These are phyloP conservation scores for Beta corolliflora DNA, from an alignment of 179 eudicot genomes.

Conservation along the genomic window DNA sequence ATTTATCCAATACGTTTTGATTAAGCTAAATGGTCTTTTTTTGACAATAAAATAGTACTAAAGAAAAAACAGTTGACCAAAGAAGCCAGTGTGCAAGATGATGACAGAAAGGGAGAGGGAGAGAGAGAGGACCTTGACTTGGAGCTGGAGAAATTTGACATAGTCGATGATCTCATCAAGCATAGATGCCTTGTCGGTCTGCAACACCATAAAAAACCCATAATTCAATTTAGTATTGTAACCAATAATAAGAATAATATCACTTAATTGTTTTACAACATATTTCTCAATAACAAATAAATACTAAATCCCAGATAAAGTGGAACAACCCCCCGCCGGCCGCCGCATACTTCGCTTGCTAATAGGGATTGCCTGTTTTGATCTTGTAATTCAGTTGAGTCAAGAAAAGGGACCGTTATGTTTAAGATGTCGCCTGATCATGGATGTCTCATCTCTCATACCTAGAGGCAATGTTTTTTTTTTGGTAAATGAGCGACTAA, in stretches of 20 bases:
- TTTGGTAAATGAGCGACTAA: too few relatives aligned
- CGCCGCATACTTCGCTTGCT: slow-evolving; percentile 5
- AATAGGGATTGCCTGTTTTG: too few relatives aligned
- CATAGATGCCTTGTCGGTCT: slow-evolving; percentile 98
- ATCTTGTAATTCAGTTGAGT: too few relatives aligned
- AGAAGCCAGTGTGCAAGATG: neutral
- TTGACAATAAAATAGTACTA: too few relatives aligned
- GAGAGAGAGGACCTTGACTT: slow-evolving; percentile 69
- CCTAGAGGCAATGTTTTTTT: too few relatives aligned
- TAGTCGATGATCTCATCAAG: slow-evolving; percentile 96
- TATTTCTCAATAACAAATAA: neutral
- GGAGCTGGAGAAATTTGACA: slow-evolving; percentile 95
- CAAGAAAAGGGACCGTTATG: too few relatives aligned
- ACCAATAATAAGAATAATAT: neutral
- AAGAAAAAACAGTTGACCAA: neutral
- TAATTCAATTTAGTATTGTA: neutral
- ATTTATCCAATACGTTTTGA: too few relatives aligned
- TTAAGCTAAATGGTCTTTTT: neutral
- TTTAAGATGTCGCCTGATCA: neutral
- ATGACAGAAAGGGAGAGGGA: slow-evolving; percentile 25
- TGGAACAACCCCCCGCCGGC: neutral
- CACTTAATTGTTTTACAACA: neutral
- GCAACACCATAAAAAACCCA: slow-evolving; percentile 30
- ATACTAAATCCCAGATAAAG: neutral
- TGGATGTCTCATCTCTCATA: neutral